Evolutionary conservation across 2,329 filamentous ascomycete genomes (phyloP), one percentile per base, ranked within the genome.

Genomic region (Clonostachys rosea): DNA sequence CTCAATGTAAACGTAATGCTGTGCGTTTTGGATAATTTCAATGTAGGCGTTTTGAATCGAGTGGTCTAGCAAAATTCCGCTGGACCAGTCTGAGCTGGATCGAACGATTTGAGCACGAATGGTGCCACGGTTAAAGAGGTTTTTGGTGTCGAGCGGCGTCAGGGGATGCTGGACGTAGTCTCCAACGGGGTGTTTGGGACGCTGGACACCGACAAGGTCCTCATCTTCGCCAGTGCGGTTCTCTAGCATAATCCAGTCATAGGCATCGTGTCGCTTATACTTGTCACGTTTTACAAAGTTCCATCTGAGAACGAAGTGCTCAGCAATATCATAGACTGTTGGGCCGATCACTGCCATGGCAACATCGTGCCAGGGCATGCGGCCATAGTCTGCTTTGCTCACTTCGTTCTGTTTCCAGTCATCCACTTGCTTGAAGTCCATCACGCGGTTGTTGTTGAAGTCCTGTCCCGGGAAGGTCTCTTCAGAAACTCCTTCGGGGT

Each of bases 281-380:
- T 97, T 97, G 75, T 97, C 92, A 35, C 92, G 83, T 69, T 97
- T 97, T 69, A 92, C 78, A 59, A 96, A 96, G 61, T 99, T 97
- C 94, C 92, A 97, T 34, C 94, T 83, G 42, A 96, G 71, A 9
- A 95, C 84, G 57, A 97, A 99, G 63, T 97, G 91, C 67, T 96
- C 91, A 0, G 91, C 91, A 56, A 99, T 94, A 59, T 97, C 92
- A 61, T 92, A 91, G 11, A 96, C 89, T 54, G 85, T 89, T 16
- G 91, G 89, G 0, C 94, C 92, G 49, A 94, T 80, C n/a, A 96
- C 57, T 12, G 87, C 91, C 87, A 97, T 95, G 10, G 89, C 79
- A 4, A 96, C 91, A 63, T 99, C 94, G 61, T 97, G 91, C 94
- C 94, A 99, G 0, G 92, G 92, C 94, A 99, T 97, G 33, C 94